Base-by-base conservation (phyloP, 1,284 basidiomycete species). In the Butyriboletus appendiculatus region DNA sequence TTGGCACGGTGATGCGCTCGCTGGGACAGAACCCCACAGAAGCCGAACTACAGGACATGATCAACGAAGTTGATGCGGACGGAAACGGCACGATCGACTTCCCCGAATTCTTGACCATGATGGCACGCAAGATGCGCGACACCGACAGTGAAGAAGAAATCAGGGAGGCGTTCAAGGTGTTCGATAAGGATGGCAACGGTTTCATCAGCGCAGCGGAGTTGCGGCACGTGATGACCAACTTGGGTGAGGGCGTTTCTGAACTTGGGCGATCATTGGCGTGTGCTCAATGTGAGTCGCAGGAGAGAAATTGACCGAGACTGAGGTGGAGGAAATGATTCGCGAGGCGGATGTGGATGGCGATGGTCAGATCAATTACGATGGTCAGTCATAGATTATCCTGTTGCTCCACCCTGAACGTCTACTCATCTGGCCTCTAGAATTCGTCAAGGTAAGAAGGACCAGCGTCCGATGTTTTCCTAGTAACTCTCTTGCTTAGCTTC, bases 301-400 rank as follows among this genome's bases (percentile, higher is more conserved):
- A 59, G 96, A 98, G 79, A 96, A 95, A 75, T 79, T 98, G 53
- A 86, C 93, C 16, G 94, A 98, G 66, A 84, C 76, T 35, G 96
- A 98, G 76, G 93, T 98, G 58, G 92, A 96, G 64, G 94, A 97
- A 78, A 98, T 99, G 96, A 98, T 99, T 73, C 85, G 94, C 55
- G 96, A 98, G 76, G 96, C 96, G 51, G 96, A 99, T 74, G 85
- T 94, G 49, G 95, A 98, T 69, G 96, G 94, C 40, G 93, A 96
- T 71, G 93, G 93, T 34, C 89, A 92, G 74, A 92, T 92, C 75
- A 90, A 92, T 74, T 92, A 92, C 69, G 84, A 86, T 8, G 90
- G 89, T 90, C 59, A 59, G 83, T 73, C 15, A 22, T 45, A 41
- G 18, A 24, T 14, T 12, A 12, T 20, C 28, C 46, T 57, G 16